A percentile compares a stretch with the other conserved stretches of the same genome.
phyloP scores from a whole-genome alignment of 1,139 yeast species.

The Debaryomycetaceae sp. region DNA sequence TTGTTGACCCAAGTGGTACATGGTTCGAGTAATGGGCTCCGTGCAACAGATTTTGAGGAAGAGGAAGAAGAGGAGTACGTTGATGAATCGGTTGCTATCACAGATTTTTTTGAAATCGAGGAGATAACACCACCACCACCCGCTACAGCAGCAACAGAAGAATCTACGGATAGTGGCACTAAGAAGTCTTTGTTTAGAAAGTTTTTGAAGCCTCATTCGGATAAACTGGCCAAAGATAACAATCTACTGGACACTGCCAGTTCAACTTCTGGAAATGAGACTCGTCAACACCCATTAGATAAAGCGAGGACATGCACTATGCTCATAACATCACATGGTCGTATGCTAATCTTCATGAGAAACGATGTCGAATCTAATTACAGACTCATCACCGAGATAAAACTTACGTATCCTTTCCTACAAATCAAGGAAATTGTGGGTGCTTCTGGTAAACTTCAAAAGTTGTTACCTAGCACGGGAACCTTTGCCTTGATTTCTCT shows the following conservation, averaged over 20 bases:
- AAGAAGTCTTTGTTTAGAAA: slow-evolving; percentile 24
- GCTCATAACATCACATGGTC: slow-evolving; percentile 53
- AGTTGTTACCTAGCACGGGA: slow-evolving; percentile 39
- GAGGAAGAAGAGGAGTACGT: slow-evolving; percentile 8
- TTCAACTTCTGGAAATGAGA: not conserved
- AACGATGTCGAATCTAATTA: slow-evolving; percentile 27
- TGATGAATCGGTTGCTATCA: slow-evolving; percentile 30
- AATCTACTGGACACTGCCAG: not conserved
- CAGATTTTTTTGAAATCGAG: slow-evolving; percentile 22
- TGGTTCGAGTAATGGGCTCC: slow-evolving; percentile 35
- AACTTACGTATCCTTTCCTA: slow-evolving; percentile 44
- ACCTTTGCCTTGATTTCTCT: slow-evolving; percentile 53
- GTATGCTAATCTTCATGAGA: slow-evolving; percentile 48
- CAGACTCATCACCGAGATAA: slow-evolving; percentile 47
- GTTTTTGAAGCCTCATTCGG: slow-evolving; percentile 21
- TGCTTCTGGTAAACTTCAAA: slow-evolving; percentile 25
- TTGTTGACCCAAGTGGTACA: slow-evolving; percentile 56
- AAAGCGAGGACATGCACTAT: slow-evolving; percentile 43
- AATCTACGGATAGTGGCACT: slow-evolving; percentile 3
- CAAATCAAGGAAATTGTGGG: slow-evolving; percentile 53
- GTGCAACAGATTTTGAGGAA: slow-evolving; percentile 10
- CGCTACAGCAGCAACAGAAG: slow-evolving; percentile 1
- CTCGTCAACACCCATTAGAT: slow-evolving; percentile 28
- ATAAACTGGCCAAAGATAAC: slow-evolving; percentile 8
- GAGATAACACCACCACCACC: slow-evolving; percentile 11